Evolutionary conservation across 148 eudicot species (phyloP).

Genomic region (Euryodendron excelsum): DNA sequence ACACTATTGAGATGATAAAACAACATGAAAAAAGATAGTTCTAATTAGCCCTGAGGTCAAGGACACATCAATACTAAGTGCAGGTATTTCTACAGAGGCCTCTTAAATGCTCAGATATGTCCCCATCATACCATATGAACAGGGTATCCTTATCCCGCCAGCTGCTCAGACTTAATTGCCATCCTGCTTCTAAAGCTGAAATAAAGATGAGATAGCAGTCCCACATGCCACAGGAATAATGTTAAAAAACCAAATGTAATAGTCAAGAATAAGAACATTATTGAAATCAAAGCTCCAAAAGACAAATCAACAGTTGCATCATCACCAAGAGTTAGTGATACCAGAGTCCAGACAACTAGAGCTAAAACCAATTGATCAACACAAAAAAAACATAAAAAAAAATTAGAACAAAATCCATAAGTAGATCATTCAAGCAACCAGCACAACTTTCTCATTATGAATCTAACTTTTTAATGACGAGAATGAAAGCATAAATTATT

Average conservation of each 20-base stretch:
- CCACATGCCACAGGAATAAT: conserved; percentile 45
- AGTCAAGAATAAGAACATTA: not conserved
- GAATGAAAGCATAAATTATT: not conserved
- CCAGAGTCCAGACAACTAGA: not conserved
- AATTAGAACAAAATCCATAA: not conserved
- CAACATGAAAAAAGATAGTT: not conserved
- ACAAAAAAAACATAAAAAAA: no score
- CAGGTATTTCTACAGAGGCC: conserved; percentile 19
- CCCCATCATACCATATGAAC: conserved; percentile 62
- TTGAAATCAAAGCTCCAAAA: conserved; percentile 1
- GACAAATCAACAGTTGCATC: not conserved
- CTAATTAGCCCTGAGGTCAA: conserved; percentile 7
- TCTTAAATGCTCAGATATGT: conserved; percentile 33
- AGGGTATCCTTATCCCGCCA: conserved; percentile 49
- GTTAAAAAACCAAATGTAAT: not conserved
- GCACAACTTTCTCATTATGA: not conserved
- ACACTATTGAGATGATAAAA: not conserved
- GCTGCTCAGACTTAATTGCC: conserved; percentile 52
- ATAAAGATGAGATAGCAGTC: conserved; percentile 44
- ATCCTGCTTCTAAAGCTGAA: conserved; percentile 56
- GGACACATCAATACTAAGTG: not conserved
- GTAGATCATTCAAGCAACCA: not conserved
- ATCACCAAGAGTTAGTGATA: not conserved
- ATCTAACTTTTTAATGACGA: not conserved
- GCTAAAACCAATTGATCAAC: not conserved